A percentile compares a stretch with the other conserved stretches of the same genome.
phyloP scores from a whole-genome alignment of 169 alveolate species.

The Cryptosporidium ubiquitum region DNA sequence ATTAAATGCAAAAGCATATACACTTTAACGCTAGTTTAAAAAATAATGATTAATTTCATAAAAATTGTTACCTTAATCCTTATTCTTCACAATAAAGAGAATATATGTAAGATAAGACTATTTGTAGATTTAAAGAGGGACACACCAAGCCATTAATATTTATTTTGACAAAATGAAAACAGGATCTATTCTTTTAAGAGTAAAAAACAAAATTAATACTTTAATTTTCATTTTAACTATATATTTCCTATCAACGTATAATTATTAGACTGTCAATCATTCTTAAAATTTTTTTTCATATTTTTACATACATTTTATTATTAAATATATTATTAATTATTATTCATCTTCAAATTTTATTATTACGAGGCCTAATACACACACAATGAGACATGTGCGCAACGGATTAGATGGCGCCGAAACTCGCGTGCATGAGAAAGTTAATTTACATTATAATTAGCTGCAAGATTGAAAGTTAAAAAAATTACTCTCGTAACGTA shows the following conservation, averaged over 20 bases:
- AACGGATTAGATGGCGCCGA: conserved; percentile 43
- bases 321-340: not conserved
- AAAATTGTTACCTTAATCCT: too few relatives aligned
- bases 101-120: too few relatives aligned
- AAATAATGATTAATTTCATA: too few relatives aligned
- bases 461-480: not conserved
- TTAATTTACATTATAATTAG: not conserved
- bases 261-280: not conserved
- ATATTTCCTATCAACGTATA: not conserved
- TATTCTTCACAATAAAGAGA: too few relatives aligned
- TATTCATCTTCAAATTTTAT: conserved; percentile 1
- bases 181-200: too few relatives aligned
- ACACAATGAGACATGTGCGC: conserved; percentile 69
- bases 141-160: too few relatives aligned
- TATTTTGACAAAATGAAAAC: too few relatives aligned
- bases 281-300: not conserved
- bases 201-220: too few relatives aligned
- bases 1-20: too few relatives aligned
- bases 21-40: too few relatives aligned
- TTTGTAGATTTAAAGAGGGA: too few relatives aligned
- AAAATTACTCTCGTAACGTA: conserved; percentile 11
- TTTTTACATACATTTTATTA: not conserved
- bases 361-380: not conserved
- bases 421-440: conserved; percentile 71
- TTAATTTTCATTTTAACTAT: too few relatives aligned